Conservation (phyloP, 2,329 filamentous ascomycete species). For the Orbilia oligospora region DNA sequence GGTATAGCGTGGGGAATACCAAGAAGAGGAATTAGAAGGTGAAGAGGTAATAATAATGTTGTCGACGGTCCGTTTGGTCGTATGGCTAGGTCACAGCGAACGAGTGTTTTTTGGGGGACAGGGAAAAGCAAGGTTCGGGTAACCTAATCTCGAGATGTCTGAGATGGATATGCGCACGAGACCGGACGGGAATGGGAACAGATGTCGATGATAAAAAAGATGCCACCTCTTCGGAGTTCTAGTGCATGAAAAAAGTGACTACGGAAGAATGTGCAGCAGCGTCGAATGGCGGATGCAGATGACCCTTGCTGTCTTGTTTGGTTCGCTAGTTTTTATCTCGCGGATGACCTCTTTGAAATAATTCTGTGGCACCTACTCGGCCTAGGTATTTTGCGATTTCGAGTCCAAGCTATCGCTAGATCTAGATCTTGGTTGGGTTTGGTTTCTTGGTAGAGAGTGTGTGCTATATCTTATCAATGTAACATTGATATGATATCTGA, state of each 20-base stretch:
- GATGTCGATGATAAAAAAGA: constrained; percentile 24
- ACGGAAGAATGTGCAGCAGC: not conserved
- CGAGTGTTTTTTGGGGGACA: not conserved
- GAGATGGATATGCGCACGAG: constrained; percentile 23
- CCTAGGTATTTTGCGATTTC: not conserved
- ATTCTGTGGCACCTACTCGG: not conserved
- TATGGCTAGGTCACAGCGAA: constrained; percentile 4
- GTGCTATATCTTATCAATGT: not conserved
- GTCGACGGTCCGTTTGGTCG: not conserved
- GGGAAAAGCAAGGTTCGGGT: constrained; percentile 26
- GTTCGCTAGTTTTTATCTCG: not conserved
- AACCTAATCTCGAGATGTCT: constrained; percentile 28
- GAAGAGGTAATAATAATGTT: not conserved
- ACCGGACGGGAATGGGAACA: not conserved
- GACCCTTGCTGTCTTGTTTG: not conserved
- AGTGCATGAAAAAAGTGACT: constrained; percentile 4
- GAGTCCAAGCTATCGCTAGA: not conserved
- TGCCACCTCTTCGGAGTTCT: constrained; percentile 26
- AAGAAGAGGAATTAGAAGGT: not conserved
- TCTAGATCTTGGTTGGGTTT: not conserved
- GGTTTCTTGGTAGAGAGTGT: not conserved
- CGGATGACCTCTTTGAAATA: not conserved
- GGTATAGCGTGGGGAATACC: constrained; percentile 11
- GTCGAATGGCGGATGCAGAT: constrained; percentile 23
- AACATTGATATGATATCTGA: not conserved